Evolutionary conservation across 306 rosid species (phyloP).

Genomic region (Prunus salicina): DNA sequence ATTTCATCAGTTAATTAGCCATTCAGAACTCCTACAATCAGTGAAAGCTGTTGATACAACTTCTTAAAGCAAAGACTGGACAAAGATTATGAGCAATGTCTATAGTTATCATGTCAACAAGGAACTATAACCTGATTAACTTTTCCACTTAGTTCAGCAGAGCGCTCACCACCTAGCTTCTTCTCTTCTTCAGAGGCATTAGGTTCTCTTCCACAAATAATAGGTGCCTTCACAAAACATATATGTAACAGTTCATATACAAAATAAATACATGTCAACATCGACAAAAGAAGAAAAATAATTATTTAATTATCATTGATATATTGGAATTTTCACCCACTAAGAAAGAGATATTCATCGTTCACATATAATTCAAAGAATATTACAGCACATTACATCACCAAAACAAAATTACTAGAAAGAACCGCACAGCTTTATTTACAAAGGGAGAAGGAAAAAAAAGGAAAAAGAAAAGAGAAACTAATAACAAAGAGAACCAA

Average conservation of each 20-base stretch:
- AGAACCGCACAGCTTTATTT: not conserved
- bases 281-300: slow-evolving; percentile 8
- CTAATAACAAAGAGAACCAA: not conserved
- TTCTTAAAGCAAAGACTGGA: slow-evolving; percentile 4
- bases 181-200: slow-evolving; percentile 70
- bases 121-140: slow-evolving; percentile 67
- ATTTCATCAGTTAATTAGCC: slow-evolving; percentile 1
- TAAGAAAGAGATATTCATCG: slow-evolving; percentile 17
- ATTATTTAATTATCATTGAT: not conserved
- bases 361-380: slow-evolving; percentile 7
- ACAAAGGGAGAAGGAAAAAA: not conserved
- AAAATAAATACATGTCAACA: slow-evolving; percentile 2
- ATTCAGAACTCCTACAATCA: slow-evolving; percentile 5
- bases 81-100: slow-evolving; percentile 1
- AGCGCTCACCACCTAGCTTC: slow-evolving; percentile 78
- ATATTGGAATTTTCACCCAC: not conserved
- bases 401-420: not conserved
- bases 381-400: not conserved
- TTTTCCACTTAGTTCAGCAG: slow-evolving; percentile 74
- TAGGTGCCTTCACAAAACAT: slow-evolving; percentile 66
- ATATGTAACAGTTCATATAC: slow-evolving; percentile 24
- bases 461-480: not conserved
- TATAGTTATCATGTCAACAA: slow-evolving; percentile 3
- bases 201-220: slow-evolving; percentile 95
- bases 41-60: slow-evolving; percentile 23